phyloP scores from a whole-genome alignment of 106 monocot species.

The Acorus gramineus region DNA sequence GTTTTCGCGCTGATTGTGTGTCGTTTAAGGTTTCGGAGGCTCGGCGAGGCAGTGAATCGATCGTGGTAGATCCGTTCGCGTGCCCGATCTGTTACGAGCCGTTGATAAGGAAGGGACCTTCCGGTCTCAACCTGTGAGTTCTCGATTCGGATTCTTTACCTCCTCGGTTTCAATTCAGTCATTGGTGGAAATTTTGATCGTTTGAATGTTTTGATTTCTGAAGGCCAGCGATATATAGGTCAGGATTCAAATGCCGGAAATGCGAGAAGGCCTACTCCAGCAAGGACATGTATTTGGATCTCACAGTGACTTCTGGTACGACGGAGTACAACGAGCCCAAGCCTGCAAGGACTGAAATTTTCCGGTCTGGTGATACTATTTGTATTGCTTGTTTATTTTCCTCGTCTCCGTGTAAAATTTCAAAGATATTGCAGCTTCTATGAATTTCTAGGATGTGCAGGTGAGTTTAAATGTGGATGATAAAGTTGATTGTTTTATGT shows the following conservation, averaged over 20 bases:
- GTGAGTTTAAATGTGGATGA: too few species aligned
- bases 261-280: conserved; percentile 83
- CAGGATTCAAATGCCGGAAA: conserved; percentile 78
- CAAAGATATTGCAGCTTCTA: too few species aligned
- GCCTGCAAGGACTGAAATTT: conserved; percentile 84
- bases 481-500: too few species aligned
- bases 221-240: conserved; percentile 88
- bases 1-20: neutral
- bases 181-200: neutral
- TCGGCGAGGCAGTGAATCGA: neutral
- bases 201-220: neutral
- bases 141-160: neutral
- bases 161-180: neutral
- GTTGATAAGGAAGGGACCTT: conserved; percentile 77
- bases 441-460: too few species aligned
- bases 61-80: conserved; percentile 26
- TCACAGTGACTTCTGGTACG: conserved; percentile 84
- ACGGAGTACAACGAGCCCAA: conserved; percentile 69
- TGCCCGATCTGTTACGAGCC: conserved; percentile 95
- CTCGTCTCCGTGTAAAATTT: too few species aligned
- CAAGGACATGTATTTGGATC: conserved; percentile 79
- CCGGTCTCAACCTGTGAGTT: conserved; percentile 80
- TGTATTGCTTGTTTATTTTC: neutral
- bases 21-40: neutral
- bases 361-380: conserved; percentile 37